Percentiles rank a stretch among this genome's conserved stretches.
These are phyloP conservation scores for Hericium erinaceus DNA, from an alignment of 768 basidiomycete genomes.

Conservation along the genomic window DNA sequence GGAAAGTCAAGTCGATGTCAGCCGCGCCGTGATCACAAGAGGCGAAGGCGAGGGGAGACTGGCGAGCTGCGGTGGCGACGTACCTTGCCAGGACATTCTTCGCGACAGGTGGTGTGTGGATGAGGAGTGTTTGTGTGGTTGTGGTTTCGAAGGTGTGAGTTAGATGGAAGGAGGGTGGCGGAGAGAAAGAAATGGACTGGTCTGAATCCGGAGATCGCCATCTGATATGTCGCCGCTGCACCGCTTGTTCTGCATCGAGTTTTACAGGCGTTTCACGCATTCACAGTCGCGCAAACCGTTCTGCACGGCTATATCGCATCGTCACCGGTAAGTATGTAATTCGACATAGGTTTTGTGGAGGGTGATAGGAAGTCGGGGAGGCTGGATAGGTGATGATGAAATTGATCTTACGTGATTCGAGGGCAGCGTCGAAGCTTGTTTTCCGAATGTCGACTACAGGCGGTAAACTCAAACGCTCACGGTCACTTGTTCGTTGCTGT, in stretches of 20 bases:
- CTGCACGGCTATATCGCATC: too few species aligned
- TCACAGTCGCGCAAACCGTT: too few species aligned
- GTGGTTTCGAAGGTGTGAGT: neutral
- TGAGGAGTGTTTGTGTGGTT: neutral
- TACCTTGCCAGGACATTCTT: constrained; percentile 16
- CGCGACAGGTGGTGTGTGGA: neutral
- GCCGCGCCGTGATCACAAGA: neutral
- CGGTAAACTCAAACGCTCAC: too few species aligned
- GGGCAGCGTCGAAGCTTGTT: too few species aligned
- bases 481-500: too few species aligned
- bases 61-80: neutral
- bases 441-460: too few species aligned
- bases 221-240: neutral
- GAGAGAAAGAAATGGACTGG: neutral
- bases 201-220: constrained; percentile 1
- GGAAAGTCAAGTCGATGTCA: neutral
- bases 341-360: too few species aligned
- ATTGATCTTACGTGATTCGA: too few species aligned
- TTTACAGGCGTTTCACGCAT: neutral
- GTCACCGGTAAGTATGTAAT: too few species aligned
- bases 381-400: too few species aligned
- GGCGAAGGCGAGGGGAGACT: too few species aligned
- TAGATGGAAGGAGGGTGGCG: constrained; percentile 1
- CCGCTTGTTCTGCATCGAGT: neutral
- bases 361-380: too few species aligned